phyloP scores from a whole-genome alignment of 1,139 yeast species.

The Candida gigantensis region DNA sequence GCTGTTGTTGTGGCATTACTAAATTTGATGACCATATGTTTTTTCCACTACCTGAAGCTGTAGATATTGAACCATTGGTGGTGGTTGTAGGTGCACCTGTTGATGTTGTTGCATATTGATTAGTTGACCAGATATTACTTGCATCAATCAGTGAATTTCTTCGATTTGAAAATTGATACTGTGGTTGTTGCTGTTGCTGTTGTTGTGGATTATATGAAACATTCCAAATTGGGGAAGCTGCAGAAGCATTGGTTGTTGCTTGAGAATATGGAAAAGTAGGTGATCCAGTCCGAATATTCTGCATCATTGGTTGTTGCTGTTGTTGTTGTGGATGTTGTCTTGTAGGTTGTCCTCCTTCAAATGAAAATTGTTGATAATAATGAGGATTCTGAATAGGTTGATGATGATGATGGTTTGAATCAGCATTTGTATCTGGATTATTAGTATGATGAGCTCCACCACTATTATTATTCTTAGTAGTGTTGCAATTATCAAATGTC shows the following conservation, averaged over 20 bases:
- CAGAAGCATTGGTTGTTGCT: background rate
- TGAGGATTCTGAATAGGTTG: background rate
- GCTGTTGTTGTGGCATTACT: no score
- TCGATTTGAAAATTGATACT: conserved; percentile 3
- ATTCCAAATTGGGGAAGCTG: background rate
- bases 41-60: conserved; percentile 1
- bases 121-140: conserved; percentile 9
- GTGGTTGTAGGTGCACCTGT: background rate
- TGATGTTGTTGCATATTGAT: background rate
- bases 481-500: background rate
- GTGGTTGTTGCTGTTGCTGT: conserved; percentile 5
- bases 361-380: background rate
- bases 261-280: background rate
- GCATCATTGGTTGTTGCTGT: conserved; percentile 1
- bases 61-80: background rate
- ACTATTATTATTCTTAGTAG: background rate
- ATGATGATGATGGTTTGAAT: no score
- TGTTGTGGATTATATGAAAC: conserved; percentile 4
- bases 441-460: background rate
- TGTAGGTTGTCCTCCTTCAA: background rate
- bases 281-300: background rate
- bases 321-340: background rate
- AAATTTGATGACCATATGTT: conserved; percentile 7
- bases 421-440: background rate
- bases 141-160: conserved; percentile 12